Percentiles rank a stretch among this genome's conserved stretches.
Conservation (phyloP, 2,329 filamentous ascomycete genomes). For the Phialemoniopsis sp. region DNA sequence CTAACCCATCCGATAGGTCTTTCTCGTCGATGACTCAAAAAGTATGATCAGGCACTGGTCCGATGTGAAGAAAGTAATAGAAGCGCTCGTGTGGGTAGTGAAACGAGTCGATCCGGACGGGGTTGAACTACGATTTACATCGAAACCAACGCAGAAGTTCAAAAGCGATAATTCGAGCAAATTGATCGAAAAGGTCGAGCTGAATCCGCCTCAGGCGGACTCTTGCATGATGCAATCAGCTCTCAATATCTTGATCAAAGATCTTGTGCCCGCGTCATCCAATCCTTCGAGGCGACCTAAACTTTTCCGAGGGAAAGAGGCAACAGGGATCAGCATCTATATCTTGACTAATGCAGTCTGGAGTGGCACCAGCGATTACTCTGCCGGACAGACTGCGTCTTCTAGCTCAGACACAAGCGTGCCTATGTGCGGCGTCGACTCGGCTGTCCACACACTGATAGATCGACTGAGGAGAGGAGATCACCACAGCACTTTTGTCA, state of each 20-base stretch:
- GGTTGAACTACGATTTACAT: background rate
- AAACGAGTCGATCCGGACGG: background rate
- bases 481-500: background rate
- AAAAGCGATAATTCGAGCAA: no score
- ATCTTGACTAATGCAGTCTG: conserved; percentile 2
- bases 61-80: background rate
- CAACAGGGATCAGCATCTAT: conserved; percentile 1
- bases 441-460: background rate
- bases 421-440: background rate
- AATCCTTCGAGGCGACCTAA: no score
- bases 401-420: no score
- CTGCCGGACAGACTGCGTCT: no score
- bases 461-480: background rate
- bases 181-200: no score
- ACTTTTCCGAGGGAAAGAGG: no score
- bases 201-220: no score
- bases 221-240: no score
- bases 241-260: no score
- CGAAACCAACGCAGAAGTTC: background rate
- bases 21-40: background rate
- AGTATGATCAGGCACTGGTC: background rate
- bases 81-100: background rate
- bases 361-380: background rate
- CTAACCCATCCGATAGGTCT: background rate
- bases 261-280: no score